Percentiles rank a stretch among this genome's conserved stretches.
phyloP scores from a whole-genome alignment of 208 protist genomes.

The Acanthamoeba quina region DNA sequence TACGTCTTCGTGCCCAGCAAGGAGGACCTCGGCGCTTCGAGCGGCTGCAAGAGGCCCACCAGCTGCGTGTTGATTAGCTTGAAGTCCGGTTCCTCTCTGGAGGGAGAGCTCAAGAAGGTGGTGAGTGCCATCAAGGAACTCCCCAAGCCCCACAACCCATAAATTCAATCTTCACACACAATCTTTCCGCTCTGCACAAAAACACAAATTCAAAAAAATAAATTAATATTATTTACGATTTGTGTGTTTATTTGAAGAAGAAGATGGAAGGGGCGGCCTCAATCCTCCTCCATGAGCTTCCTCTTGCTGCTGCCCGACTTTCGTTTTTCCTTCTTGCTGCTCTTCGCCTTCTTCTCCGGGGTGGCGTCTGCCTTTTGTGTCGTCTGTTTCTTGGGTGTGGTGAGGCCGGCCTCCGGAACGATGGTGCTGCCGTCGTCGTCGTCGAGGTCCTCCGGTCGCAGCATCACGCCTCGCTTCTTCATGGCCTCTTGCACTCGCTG shows the following conservation, averaged over 20 bases:
- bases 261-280: background rate
- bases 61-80: conserved; percentile 85
- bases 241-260: background rate
- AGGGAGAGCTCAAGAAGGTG: conserved; percentile 21
- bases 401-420: background rate
- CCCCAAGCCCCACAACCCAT: conserved; percentile 10
- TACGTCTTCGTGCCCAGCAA: conserved; percentile 91
- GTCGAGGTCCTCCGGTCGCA: background rate
- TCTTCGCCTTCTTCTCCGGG: background rate
- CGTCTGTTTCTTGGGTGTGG: background rate
- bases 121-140: conserved; percentile 41
- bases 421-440: background rate
- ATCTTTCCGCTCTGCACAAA: background rate
- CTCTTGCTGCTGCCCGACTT: background rate
- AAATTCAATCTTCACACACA: background rate
- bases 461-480: background rate
- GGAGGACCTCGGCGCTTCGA: conserved; percentile 88
- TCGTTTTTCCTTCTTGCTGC: conserved; percentile 5
- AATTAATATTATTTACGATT: background rate
- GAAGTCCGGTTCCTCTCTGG: background rate
- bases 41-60: conserved; percentile 89
- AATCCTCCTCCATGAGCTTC: background rate
- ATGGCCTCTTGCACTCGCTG: background rate
- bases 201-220: background rate
- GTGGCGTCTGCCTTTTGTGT: background rate